Percentiles rank a stretch among this genome's conserved stretches.
These are phyloP conservation scores for Neonectria ditissima DNA, from an alignment of 2,329 filamentous ascomycete genomes.

Conservation along the genomic window DNA sequence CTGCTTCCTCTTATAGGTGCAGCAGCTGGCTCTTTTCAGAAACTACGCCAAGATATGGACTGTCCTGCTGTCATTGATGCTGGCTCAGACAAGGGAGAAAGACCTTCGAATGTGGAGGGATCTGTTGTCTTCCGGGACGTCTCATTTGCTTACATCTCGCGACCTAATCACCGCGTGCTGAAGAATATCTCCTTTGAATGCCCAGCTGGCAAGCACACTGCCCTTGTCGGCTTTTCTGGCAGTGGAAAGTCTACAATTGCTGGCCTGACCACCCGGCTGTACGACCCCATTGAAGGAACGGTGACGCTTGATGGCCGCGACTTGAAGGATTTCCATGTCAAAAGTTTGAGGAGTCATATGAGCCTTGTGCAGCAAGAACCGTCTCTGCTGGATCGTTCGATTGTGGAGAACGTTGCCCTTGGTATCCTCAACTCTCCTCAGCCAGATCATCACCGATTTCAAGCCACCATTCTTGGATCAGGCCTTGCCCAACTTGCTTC, in stretches of 20 bases:
- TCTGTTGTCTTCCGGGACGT: constrained; percentile 53
- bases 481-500: constrained; percentile 62
- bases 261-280: constrained; percentile 66
- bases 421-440: constrained; percentile 59
- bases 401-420: constrained; percentile 64
- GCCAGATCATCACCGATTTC: constrained; percentile 55
- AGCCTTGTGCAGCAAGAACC: constrained; percentile 61
- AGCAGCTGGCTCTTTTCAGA: constrained; percentile 68
- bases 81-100: constrained; percentile 52
- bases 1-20: constrained; percentile 71
- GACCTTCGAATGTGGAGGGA: constrained; percentile 57
- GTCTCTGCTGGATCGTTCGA: constrained; percentile 58
- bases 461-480: constrained; percentile 60
- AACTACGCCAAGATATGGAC: constrained; percentile 69
- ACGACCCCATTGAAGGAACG: constrained; percentile 64
- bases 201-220: constrained; percentile 64
- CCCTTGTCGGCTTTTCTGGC: constrained; percentile 69
- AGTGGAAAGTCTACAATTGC: constrained; percentile 70
- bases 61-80: constrained; percentile 60
- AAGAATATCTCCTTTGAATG: constrained; percentile 59
- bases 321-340: constrained; percentile 61
- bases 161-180: constrained; percentile 57
- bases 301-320: constrained; percentile 62
- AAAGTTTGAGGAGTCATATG: constrained; percentile 55
- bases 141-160: constrained; percentile 58